A percentile compares a stretch with the other conserved stretches of the same genome.
Conservation (phyloP, 805 yeast species). For the Yarrowia sp. region DNA sequence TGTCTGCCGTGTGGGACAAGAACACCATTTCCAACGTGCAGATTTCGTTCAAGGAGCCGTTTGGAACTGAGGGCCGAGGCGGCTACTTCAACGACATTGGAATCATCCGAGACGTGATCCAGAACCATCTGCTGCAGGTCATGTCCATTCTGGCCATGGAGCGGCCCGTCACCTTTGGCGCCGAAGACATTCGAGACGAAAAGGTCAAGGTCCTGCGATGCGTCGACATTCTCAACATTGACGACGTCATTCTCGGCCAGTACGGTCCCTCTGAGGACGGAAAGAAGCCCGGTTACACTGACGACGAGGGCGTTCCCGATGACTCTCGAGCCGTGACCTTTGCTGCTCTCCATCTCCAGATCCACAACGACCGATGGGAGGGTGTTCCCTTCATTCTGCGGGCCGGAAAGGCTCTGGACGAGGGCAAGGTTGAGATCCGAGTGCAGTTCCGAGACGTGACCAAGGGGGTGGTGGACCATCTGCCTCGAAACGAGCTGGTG, state of each 20-base stretch:
- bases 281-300: slow-evolving; percentile 81
- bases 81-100: slow-evolving; percentile 96
- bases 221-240: slow-evolving; percentile 59
- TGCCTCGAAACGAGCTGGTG: slow-evolving; percentile 89
- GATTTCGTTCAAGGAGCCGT: slow-evolving; percentile 93
- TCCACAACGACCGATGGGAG: slow-evolving; percentile 94
- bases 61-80: slow-evolving; percentile 98
- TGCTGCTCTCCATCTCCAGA: slow-evolving; percentile 76
- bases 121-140: slow-evolving; percentile 92
- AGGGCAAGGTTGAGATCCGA: slow-evolving; percentile 91
- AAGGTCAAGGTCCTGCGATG: slow-evolving; percentile 90
- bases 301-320: slow-evolving; percentile 82
- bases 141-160: slow-evolving; percentile 92
- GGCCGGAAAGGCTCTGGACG: slow-evolving; percentile 97
- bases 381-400: slow-evolving; percentile 95
- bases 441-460: slow-evolving; percentile 87
- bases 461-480: slow-evolving; percentile 71
- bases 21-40: slow-evolving; percentile 76
- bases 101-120: slow-evolving; percentile 96
- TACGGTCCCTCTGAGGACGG: slow-evolving; percentile 84
- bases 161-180: slow-evolving; percentile 84
- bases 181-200: slow-evolving; percentile 94
- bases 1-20: slow-evolving; percentile 86
- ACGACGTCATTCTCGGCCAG: slow-evolving; percentile 81
- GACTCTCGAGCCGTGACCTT: slow-evolving; percentile 86